These are phyloP conservation scores for Solanum chiquidenum DNA, from an alignment of 257 asterid species.

Conservation along the genomic window DNA sequence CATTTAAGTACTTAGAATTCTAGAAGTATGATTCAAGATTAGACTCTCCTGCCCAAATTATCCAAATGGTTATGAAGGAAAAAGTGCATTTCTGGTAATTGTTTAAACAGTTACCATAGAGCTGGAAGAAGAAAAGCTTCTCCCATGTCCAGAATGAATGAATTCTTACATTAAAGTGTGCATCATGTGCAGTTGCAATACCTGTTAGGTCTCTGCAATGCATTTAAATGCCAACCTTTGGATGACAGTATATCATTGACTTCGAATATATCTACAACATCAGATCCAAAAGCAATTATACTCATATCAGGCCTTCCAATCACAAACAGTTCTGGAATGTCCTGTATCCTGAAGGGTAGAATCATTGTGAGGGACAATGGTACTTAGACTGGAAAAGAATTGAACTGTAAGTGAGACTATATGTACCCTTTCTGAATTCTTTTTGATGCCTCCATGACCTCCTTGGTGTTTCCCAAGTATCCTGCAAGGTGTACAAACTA, in stretches of 20 bases:
- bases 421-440: constrained; percentile 72
- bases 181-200: constrained; percentile 5
- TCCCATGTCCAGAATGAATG: neutral
- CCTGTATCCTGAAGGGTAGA: constrained; percentile 37
- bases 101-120: neutral
- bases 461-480: constrained; percentile 77
- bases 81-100: neutral
- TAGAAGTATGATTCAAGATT: neutral
- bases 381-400: neutral
- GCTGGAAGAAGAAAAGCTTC: neutral
- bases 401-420: neutral
- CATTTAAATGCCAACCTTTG: constrained; percentile 97
- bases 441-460: constrained; percentile 93
- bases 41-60: neutral
- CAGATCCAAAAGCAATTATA: constrained; percentile 89
- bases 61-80: neutral
- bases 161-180: neutral
- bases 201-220: constrained; percentile 98
- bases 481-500: constrained; percentile 28
- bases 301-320: constrained; percentile 98
- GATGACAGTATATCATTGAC: constrained; percentile 84
- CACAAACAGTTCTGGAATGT: constrained; percentile 58
- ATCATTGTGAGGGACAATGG: neutral
- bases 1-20: neutral
- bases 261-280: constrained; percentile 74